A percentile compares a stretch with the other conserved stretches of the same genome.
Conservation (phyloP, 192 early-diverging fungal genomes). For the Pilobolus umbonatus region DNA sequence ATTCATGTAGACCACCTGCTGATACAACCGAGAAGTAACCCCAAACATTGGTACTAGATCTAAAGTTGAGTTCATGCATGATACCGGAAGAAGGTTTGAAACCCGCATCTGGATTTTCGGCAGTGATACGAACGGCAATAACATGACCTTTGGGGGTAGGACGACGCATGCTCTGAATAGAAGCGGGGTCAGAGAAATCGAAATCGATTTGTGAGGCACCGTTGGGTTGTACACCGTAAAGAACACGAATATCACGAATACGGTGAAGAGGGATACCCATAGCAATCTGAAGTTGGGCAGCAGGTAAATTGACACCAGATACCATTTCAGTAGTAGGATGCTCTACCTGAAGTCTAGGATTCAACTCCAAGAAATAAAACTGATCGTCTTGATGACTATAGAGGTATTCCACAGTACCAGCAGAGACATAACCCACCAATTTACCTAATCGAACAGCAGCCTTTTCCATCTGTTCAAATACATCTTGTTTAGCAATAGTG, state of each 20-base stretch:
- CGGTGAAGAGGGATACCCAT: constrained; percentile 97
- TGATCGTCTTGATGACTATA: constrained; percentile 82
- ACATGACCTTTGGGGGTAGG: constrained; percentile 95
- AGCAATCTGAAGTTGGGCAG: constrained; percentile 96
- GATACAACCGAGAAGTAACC: constrained; percentile 98
- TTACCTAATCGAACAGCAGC: constrained; percentile 94
- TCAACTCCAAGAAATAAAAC: constrained; percentile 96
- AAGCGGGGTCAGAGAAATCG: constrained; percentile 73
- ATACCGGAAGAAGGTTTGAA: constrained; percentile 98
- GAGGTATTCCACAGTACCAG: constrained; percentile 96
- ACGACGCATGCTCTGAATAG: constrained; percentile 82
- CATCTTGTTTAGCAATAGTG: constrained; percentile 71
- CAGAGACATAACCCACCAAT: constrained; percentile 91
- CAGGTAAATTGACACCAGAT: constrained; percentile 95
- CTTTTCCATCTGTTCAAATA: constrained; percentile 88
- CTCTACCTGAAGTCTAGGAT: constrained; percentile 97
- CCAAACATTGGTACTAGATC: constrained; percentile 94
- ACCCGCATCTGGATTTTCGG: constrained; percentile 98
- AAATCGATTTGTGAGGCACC: constrained; percentile 91
- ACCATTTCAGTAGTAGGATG: constrained; percentile 99
- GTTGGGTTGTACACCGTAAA: constrained; percentile 88
- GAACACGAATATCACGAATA: constrained; percentile 92
- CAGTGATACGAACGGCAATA: constrained; percentile 97
- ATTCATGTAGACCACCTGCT: constrained; percentile 95
- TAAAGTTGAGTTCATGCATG: constrained; percentile 96